Conservation (phyloP, 495 filamentous ascomycete species). For the Daldinia concentrica region DNA sequence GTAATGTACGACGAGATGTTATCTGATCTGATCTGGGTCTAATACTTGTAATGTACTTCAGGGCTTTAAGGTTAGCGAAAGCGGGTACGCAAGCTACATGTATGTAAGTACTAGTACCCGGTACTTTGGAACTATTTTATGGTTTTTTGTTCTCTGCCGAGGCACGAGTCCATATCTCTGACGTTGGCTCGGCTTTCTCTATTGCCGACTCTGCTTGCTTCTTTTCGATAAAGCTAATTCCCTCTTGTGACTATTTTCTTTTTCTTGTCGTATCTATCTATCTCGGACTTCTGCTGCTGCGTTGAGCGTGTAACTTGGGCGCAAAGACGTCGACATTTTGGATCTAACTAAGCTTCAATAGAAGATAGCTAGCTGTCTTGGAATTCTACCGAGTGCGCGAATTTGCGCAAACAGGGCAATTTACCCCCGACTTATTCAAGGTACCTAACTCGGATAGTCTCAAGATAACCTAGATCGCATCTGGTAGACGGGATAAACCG, state of each 20-base stretch:
- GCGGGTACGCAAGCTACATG: not conserved
- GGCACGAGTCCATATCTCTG: conserved; percentile 29
- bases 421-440: not conserved
- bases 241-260: not conserved
- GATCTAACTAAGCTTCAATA: no score
- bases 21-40: not conserved
- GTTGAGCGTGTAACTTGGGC: not conserved
- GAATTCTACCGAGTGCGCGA: not conserved
- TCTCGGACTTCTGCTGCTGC: conserved; percentile 4
- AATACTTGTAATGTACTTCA: not conserved
- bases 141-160: conserved; percentile 27
- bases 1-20: not conserved
- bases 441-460: not conserved
- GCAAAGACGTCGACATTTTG: not conserved
- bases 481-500: not conserved
- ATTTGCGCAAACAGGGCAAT: not conserved
- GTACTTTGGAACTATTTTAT: conserved; percentile 9
- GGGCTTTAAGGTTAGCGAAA: not conserved
- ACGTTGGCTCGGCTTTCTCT: conserved; percentile 34
- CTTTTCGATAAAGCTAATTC: conserved; percentile 12
- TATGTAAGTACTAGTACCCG: conserved; percentile 6
- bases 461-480: not conserved
- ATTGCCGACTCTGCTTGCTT: conserved; percentile 32
- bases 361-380: not conserved
- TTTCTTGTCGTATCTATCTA: not conserved